These are phyloP conservation scores for Arthrinium phaeospermum DNA, from an alignment of 2,329 filamentous ascomycete genomes.

Conservation along the genomic window DNA sequence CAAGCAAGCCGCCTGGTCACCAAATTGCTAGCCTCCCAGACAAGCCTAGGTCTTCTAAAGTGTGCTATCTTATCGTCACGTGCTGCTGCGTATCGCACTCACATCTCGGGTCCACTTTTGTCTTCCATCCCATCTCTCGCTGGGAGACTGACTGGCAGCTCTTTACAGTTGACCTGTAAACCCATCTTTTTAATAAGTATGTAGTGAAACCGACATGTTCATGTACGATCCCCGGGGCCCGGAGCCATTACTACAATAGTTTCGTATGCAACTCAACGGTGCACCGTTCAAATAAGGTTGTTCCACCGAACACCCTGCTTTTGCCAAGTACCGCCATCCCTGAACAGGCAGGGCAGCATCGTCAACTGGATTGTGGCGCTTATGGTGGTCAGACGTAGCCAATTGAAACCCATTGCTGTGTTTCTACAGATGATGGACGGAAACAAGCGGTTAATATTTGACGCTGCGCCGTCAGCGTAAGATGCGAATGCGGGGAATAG, in stretches of 20 bases:
- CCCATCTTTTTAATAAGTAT: background rate
- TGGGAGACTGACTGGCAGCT: background rate
- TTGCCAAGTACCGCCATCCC: background rate
- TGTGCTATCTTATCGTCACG: conserved; percentile 12
- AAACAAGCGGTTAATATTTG: no score
- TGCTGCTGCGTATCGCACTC: background rate
- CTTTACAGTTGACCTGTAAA: background rate
- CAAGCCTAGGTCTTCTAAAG: background rate
- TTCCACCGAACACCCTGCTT: background rate
- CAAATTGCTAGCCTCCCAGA: background rate
- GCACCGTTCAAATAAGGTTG: background rate
- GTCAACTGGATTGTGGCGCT: background rate
- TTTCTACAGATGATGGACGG: background rate
- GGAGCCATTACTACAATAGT: background rate
- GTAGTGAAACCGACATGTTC: no score
- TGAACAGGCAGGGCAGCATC: background rate
- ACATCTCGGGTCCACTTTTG: background rate
- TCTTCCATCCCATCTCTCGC: background rate
- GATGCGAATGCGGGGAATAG: background rate
- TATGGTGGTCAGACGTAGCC: background rate
- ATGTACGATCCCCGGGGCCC: background rate
- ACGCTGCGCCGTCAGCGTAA: background rate
- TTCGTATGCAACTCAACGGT: background rate
- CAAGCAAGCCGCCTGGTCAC: background rate
- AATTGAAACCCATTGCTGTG: background rate